A percentile compares a stretch with the other conserved stretches of the same genome.
These are phyloP conservation scores for Boletus semigastroideus DNA, from an alignment of 1,284 basidiomycete genomes.

Conservation along the genomic window DNA sequence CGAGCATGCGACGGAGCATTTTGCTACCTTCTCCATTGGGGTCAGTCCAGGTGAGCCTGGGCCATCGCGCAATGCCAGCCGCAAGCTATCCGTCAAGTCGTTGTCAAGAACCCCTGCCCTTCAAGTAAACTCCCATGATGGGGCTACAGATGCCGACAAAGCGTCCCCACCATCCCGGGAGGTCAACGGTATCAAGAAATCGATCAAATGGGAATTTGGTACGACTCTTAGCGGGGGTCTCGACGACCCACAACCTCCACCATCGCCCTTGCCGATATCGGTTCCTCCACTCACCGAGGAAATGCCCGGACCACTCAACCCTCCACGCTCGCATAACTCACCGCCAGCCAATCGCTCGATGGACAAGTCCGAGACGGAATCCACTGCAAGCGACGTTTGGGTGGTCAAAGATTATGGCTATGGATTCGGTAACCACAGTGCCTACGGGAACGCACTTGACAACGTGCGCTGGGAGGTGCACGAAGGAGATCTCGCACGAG, in stretches of 20 bases:
- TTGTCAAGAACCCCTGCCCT: constrained; percentile 14
- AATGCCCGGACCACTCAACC: neutral
- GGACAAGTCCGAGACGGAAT: constrained; percentile 18
- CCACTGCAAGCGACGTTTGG: constrained; percentile 42
- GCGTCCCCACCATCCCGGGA: constrained; percentile 6
- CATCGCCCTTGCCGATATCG: constrained; percentile 4
- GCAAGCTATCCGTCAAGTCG: constrained; percentile 36
- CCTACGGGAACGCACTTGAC: constrained; percentile 32
- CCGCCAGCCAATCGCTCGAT: constrained; percentile 1
- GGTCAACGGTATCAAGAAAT: constrained; percentile 38
- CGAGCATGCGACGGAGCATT: constrained; percentile 32
- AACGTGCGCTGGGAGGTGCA: constrained; percentile 34
- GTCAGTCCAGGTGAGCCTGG: constrained; percentile 41
- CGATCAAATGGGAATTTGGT: constrained; percentile 59
- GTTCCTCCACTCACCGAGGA: neutral
- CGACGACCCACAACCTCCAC: neutral
- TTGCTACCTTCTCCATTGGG: constrained; percentile 47
- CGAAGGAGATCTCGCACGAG: constrained; percentile 22
- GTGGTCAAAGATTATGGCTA: constrained; percentile 63
- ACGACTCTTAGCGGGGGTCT: constrained; percentile 37
- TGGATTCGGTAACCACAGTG: constrained; percentile 49
- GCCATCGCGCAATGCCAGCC: constrained; percentile 37
- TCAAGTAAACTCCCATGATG: constrained; percentile 2
- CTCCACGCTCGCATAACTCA: neutral
- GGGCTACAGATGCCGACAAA: neutral